Conservation (phyloP, 1,139 yeast genomes). For the Pichia sp. region DNA sequence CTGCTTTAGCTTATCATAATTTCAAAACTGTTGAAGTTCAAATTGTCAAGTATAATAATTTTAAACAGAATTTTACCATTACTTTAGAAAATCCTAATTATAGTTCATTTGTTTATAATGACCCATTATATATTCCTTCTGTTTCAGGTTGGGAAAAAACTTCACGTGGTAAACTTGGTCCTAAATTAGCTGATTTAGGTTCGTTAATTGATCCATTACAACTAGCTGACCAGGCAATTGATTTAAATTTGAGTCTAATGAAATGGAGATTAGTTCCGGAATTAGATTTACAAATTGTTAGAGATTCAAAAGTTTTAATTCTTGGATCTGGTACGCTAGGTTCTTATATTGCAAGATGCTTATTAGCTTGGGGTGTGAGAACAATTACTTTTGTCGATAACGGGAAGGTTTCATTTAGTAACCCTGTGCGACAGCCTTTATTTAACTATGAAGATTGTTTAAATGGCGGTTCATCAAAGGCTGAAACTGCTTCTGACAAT, state of each 20-base stretch:
- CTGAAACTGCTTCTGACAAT: constrained; percentile 67
- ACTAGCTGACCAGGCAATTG: constrained; percentile 87
- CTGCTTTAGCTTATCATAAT: constrained; percentile 42
- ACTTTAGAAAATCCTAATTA: constrained; percentile 9
- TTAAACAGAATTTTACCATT: constrained; percentile 24
- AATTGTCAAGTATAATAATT: constrained; percentile 27
- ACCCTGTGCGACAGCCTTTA: constrained; percentile 91
- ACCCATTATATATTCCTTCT: constrained; percentile 24
- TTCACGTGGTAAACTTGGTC: constrained; percentile 61
- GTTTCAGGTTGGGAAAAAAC: constrained; percentile 90
- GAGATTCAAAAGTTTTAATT: constrained; percentile 56
- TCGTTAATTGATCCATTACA: constrained; percentile 71
- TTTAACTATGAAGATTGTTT: constrained; percentile 71
- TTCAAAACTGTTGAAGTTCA: constrained; percentile 36
- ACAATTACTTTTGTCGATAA: constrained; percentile 83
- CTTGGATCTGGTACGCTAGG: constrained; percentile 98
- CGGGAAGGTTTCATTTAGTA: constrained; percentile 82
- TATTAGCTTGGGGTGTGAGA: constrained; percentile 92
- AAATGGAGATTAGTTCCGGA: constrained; percentile 93
- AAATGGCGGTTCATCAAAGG: constrained; percentile 68
- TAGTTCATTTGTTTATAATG: constrained; percentile 1
- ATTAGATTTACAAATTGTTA: constrained; percentile 59
- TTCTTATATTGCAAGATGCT: constrained; percentile 76
- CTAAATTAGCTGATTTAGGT: constrained; percentile 78
- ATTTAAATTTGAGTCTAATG: constrained; percentile 84